Evolutionary conservation across 148 eudicot species (phyloP), one percentile per base, ranked within the genome.

Genomic region (Diospyros lotus): DNA sequence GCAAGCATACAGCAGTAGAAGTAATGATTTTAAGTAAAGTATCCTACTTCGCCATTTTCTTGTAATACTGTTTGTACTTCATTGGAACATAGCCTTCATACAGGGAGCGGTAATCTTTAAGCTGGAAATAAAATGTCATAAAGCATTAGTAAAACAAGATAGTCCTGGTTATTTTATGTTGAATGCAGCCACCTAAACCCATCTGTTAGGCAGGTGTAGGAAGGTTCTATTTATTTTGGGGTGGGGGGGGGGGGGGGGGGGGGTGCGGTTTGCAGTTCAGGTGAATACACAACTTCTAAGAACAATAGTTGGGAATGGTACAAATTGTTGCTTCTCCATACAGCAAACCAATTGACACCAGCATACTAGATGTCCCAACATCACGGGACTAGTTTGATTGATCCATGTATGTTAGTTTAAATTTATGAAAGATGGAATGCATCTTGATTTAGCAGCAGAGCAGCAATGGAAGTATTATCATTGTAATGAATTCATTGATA

Each of bases 11-110:
- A 48, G 52, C n/a, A 4, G 11, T 43, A 44, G 53, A 64, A 71
- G 68, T 43, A 13, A 74, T 17, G 69, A 64, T 44, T 56, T 64
- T 54, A 45, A 52, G 69, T 13, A 46, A 68, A 59, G 64, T 68
- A 64, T 50, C 89, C 71, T 93, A 93, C 98, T 91, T 93, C 6
- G 86, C 85, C 92, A 93, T 88, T 82, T 93, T 93, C 89, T 91
- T 93, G 94, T 82, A 87, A 82, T 93, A 93, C 58, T 85, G 81
- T 77, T 89, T 91, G 89, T 89, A 93, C 83, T 89, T 89, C 98
- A 93, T 93, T 9, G 98, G 98, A 64, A 93, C 92, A 80, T 93
- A 87, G 79, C 92, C 86, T 89, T 91, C 96, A 76, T 93, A 93
- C 28, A 79, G 71, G 40, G 91, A 66, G 55, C 73, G 82, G 75